Base-by-base conservation (phyloP, 2,329 filamentous ascomycete species). In the Diplodia sapinea region DNA sequence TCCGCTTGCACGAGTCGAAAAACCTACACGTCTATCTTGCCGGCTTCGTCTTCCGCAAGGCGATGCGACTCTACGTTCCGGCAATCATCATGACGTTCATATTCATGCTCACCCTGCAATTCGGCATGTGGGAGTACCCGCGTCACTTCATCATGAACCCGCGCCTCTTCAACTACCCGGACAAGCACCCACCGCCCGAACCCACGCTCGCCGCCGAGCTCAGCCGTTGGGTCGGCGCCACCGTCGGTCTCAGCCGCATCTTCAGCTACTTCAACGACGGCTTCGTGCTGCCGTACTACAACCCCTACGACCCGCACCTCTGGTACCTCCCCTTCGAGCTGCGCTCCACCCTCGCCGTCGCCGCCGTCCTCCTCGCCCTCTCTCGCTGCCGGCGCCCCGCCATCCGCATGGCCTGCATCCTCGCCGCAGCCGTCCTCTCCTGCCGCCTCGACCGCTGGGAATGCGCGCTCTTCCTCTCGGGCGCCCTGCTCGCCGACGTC, bases 361-460 rank as follows among this genome's bases (percentile, higher is more conserved):
- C 82, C 69, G 69, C 81, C 61, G 75, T 78, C 7, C 74, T 81
- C 13, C 74, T 82, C 15, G 79, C 64, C 49, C 8, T 57, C n/a
- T 66, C 64, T 4, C 64, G 64, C 52, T 51, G 26, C 59, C 51
- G 59, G 11, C 26, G 33, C 2, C 47, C 31, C 4, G 17, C 17
- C 9, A 1, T 66, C n/a, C 64, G 64, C 40, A 88, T 86, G 68
- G 84, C 83, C 6, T 79, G 84, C 26, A 85, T 85, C 20, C 85
- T 88, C 64, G 82, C 84, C 80, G 78, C 85, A 66, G 85, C 88
- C 68, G 84, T 81, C 3, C 88, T 88, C 69, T 71, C 71, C 74
- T 68, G 74, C 61, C 71, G 70, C 67, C 71, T 68, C 67, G 64
- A 66, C 52, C 64, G 64, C 36, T 66, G 64, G 64, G 64, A 66